These are phyloP conservation scores for Salvia hispanica DNA, from an alignment of 257 asterid genomes.

Conservation along the genomic window DNA sequence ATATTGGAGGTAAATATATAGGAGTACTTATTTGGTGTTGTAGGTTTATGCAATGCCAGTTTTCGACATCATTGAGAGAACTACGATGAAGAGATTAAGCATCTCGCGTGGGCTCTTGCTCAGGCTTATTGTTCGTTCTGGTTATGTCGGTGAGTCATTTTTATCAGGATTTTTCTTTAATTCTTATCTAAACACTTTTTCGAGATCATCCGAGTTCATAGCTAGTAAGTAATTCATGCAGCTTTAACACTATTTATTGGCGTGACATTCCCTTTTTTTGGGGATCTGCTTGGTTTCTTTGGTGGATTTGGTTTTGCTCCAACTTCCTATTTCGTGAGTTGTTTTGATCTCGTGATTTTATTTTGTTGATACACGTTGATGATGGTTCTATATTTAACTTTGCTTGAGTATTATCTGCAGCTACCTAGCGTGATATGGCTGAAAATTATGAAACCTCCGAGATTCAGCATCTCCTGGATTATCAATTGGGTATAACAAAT, in stretches of 20 bases:
- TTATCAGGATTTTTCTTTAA: too few relatives aligned
- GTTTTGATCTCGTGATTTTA: background rate
- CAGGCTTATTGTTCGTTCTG: constrained; percentile 62
- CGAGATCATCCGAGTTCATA: too few relatives aligned
- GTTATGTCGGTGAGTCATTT: constrained; percentile 88
- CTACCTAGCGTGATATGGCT: constrained; percentile 89
- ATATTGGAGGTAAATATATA: too few relatives aligned
- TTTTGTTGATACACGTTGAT: background rate
- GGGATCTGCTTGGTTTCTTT: constrained; percentile 93
- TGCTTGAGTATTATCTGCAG: constrained; percentile 38
- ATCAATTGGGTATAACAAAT: constrained; percentile 69
- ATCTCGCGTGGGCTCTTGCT: constrained; percentile 45
- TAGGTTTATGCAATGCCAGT: constrained; percentile 94
- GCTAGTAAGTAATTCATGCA: too few relatives aligned
- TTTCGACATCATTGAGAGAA: constrained; percentile 66
- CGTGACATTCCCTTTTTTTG: constrained; percentile 91
- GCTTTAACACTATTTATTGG: constrained; percentile 82
- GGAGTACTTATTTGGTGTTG: constrained; percentile 2
- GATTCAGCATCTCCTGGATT: constrained; percentile 75
- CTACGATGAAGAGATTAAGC: constrained; percentile 41
- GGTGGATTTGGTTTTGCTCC: constrained; percentile 98
- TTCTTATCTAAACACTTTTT: too few relatives aligned
- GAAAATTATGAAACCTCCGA: constrained; percentile 65
- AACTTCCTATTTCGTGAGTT: constrained; percentile 81
- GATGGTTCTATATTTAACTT: background rate